These are phyloP conservation scores for Angomonas ambiguus DNA, from an alignment of 208 protist genomes.

Conservation along the genomic window DNA sequence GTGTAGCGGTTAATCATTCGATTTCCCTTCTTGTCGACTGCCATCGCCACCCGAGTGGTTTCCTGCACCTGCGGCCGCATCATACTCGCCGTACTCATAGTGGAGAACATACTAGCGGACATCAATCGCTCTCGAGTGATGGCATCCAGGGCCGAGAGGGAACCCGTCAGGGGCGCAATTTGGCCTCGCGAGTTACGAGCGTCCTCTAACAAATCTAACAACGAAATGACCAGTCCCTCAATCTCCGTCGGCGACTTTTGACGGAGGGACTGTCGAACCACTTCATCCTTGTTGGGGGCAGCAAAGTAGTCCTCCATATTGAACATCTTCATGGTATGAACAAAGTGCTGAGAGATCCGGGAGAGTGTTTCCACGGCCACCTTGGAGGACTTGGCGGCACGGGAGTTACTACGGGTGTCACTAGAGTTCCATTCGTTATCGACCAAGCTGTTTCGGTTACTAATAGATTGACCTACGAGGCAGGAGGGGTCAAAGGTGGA, in stretches of 20 bases:
- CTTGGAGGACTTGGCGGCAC: background rate
- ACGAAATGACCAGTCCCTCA: conserved; percentile 24
- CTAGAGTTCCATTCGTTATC: background rate
- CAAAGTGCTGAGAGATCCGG: conserved; percentile 35
- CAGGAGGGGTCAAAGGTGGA: background rate
- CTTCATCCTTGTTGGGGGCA: conserved; percentile 10
- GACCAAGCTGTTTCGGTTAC: background rate
- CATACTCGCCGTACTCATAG: conserved; percentile 44
- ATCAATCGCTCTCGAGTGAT: background rate
- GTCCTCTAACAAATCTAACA: conserved; percentile 49
- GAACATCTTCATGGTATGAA: conserved; percentile 44
- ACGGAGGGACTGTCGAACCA: conserved; percentile 16
- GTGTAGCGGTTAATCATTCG: conserved; percentile 72
- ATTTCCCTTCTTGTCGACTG: conserved; percentile 55
- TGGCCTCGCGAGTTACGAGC: conserved; percentile 21
- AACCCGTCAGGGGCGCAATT: conserved; percentile 12
- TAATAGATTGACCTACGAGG: conserved; percentile 1
- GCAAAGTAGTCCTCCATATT: conserved; percentile 36
- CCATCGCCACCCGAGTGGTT: conserved; percentile 39
- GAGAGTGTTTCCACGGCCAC: conserved; percentile 26
- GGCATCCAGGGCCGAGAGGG: conserved; percentile 4
- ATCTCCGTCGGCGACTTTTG: conserved; percentile 25
- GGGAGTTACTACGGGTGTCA: background rate
- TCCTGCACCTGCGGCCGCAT: conserved; percentile 53
- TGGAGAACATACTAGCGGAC: conserved; percentile 33